Evolutionary conservation across 129 eudicot genomes (phyloP).

Genomic region (Tagetes patula): DNA sequence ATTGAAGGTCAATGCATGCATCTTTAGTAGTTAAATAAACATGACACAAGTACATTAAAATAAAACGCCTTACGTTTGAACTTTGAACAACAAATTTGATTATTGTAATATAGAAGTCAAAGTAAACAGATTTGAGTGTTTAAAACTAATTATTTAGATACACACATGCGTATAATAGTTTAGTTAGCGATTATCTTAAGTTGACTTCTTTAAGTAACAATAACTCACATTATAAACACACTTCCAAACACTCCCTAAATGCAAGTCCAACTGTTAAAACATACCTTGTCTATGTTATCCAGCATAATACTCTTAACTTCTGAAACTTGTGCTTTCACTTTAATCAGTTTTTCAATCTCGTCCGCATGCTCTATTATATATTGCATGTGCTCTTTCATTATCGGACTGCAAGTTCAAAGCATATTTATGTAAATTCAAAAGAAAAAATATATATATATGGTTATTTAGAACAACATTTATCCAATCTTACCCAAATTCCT

Average conservation of each 20-base stretch:
- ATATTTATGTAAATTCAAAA: conserved; percentile 6
- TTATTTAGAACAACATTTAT: not conserved
- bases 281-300: conserved; percentile 89
- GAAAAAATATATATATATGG: not conserved
- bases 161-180: not conserved
- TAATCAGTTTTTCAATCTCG: conserved; percentile 84
- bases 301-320: conserved; percentile 85
- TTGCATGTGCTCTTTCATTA: conserved; percentile 92
- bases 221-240: not conserved
- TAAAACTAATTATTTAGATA: conserved; percentile 2
- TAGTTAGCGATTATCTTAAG: not conserved
- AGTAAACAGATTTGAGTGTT: not conserved
- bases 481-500: conserved; percentile 68
- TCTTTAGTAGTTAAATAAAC: not conserved
- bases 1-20: conserved; percentile 1
- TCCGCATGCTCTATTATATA: conserved; percentile 91
- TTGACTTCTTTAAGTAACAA: not conserved
- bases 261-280: conserved; percentile 14
- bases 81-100: not conserved
- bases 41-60: not conserved
- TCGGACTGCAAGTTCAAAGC: conserved; percentile 48
- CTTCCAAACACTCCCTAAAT: not conserved
- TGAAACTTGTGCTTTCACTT: conserved; percentile 97
- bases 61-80: not conserved
- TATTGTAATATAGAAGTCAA: not conserved